Evolutionary conservation across 2,329 filamentous ascomycete species (phyloP), one percentile per base, ranked within the genome.

Genomic region (Aspergillus udagawae): DNA sequence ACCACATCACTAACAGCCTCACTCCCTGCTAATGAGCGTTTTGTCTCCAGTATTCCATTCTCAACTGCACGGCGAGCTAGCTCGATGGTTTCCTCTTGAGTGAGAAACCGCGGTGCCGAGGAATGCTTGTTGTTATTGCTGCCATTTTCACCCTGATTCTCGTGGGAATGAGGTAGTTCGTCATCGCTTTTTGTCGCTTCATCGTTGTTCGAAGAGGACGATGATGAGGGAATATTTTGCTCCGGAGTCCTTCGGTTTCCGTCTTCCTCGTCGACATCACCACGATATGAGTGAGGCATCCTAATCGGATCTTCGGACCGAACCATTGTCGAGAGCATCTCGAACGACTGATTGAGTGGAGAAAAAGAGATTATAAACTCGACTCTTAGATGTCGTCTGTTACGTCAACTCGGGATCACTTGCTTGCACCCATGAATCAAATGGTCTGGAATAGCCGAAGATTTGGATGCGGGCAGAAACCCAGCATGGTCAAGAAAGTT

Each of bases 1-100:
- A 80, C 73, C 17, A 76, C 75, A 64, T 78, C 77, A 20, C 70
- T 76, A 41, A 79, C 75, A 49, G 69, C 74, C 58, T 79, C 77
- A 45, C 71, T 78, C 21, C 77, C 76, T 17, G 75, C 77, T 50
- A 80, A 62, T 3, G 76, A 77, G 53, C 79, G 76, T 62, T 78
- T 78, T 3, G 76, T 78, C 55, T 79, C 76, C 59, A 77, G 75
- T 35, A 77, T 73, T 0, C 76, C 77, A 65, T 74, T 78, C 50
- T 79, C 78, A n/a, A 80, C 75, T 4, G 76, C 75, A 45, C 69
- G 68, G 48, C 73, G 72, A 44, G 77, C 75, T 29, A 80, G 68
- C 48, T 79, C 77, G 49, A 79, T 73, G 0, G 75, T 79, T 58
- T 79, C 75, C 50, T 80, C 78, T 1, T 69, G 73, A 4, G 70